Conservation (phyloP, 116 monocot species). For the Phalaenopsis hybrid region DNA sequence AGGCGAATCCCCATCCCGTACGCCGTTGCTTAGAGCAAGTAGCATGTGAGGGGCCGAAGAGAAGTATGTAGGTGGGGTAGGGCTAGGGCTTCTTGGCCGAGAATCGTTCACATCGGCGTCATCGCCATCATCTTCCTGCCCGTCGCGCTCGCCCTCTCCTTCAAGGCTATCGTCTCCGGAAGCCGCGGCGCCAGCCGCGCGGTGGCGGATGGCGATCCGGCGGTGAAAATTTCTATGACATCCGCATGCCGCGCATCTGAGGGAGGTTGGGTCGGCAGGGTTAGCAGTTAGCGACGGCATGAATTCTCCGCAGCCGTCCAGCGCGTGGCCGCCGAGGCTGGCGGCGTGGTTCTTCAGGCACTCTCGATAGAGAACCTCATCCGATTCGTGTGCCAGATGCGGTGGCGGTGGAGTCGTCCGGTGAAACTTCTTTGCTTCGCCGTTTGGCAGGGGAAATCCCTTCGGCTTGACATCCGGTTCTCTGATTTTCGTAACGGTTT, state of each 20-base stretch:
- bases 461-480: conserved; percentile 21
- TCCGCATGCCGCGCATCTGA: conserved; percentile 90
- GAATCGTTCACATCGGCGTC: conserved; percentile 1
- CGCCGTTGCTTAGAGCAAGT: conserved; percentile 28
- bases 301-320: conserved; percentile 97
- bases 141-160: conserved; percentile 18
- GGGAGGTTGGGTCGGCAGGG: conserved; percentile 49
- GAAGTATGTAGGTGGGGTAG: conserved; percentile 10
- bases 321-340: conserved; percentile 65
- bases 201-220: conserved; percentile 24
- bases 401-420: conserved; percentile 1
- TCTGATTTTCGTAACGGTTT: conserved; percentile 10
- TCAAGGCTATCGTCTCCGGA: conserved; percentile 7
- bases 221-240: conserved; percentile 99
- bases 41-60: conserved; percentile 47
- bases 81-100: conserved; percentile 3
- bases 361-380: conserved; percentile 36
- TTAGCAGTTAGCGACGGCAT: conserved; percentile 41
- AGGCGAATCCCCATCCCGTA: background rate
- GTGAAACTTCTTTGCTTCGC: conserved; percentile 19
- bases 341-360: conserved; percentile 89
- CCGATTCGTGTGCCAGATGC: background rate
- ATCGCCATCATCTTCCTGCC: conserved; percentile 7
- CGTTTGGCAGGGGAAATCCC: conserved; percentile 45
- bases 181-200: background rate